Base-by-base conservation (phyloP, 2,329 filamentous ascomycete genomes). In the Talaromyces sp. region DNA sequence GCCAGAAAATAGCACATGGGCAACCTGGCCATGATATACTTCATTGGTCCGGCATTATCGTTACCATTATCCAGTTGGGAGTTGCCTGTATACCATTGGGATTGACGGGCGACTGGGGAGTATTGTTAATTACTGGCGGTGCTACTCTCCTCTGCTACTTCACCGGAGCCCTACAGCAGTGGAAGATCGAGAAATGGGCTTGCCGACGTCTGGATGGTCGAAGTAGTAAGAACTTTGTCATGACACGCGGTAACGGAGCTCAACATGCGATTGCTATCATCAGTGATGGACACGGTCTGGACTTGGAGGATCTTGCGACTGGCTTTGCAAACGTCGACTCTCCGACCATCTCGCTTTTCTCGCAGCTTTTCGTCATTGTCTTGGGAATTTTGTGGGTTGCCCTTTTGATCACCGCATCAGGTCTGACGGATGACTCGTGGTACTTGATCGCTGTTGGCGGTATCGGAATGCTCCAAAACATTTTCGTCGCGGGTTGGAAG, bases 141-240 rank as follows among this genome's bases (percentile, higher is more conserved):
- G 80, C 79, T 1, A 81, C 68, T 9, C 1, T 73, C 1, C 69
- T 83, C 3, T 71, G 75, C 18, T 65, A 76, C 7, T 59, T 67
- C 1, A 73, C 72, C 0, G 77, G 77, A 0, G 64, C 69, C 2
- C 66, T 82, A 4, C 69, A 72, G 5, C 79, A 82, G 65, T 82
- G 79, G 79, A 68, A 65, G 21, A 66, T 65, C 9, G 81, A 82
- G 67, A 82, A 81, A 65, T 79, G 76, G 73, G 71, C 75, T 0
- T 79, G 75, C 66, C 72, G 75, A 16, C 65, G 62, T 2, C 63
- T 68, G 5, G 65, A 67, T n/a, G 52, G 50, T 39, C 50, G 62
- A 50, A 35, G 16, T 33, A 66, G 68, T 16, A 72, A 75, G 57
- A 74, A 67, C 0, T 66, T 73, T n/a, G 62, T 73, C 1, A 62